Evolutionary conservation across 176 grass and related monocot species (phyloP), one percentile per base, ranked within the genome.

Genomic region (Tillandsia leiboldiana): DNA sequence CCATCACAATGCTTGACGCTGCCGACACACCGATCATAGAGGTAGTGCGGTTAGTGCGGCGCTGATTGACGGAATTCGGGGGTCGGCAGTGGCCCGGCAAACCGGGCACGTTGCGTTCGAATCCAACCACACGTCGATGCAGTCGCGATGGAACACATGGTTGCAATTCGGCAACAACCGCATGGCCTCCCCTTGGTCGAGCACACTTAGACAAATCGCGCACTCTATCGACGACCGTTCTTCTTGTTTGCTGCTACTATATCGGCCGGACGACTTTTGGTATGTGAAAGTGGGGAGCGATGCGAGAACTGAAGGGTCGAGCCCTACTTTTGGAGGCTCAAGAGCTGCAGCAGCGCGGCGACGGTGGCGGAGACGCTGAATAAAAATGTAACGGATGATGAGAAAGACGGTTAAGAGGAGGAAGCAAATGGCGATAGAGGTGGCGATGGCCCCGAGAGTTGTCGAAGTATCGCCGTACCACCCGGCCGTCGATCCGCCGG

Each of bases 81-180:
- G 49, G 12, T 72, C 22, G 42, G 81, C 79, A 47, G 66, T 71
- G 15, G 51, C 67, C 20, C 90, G 77, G 50, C 86, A 89, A 1
- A 89, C 56, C 4, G 90, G 90, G 79, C 90, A 92, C n/a, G 83
- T 76, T 0, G 80, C 81, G 22, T 66, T 71, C 72, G 82, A 78
- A 61, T 73, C 67, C 15, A 88, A 69, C 89, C 89, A 92, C 24
- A 64, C 65, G 67, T 89, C 90, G 26, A 92, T 76, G 73, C 90
- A 92, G 11, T 61, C 51, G 2, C 67, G 70, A 81, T 92, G 90
- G 74, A 88, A 92, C 9, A 67, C 63, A 62, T 92, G 90, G 20
- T 14, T 70, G 83, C 90, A 92, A 56, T 72, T 66, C 6, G 90
- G 79, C 70, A 89, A 69, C 80, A 70, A 50, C 50, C 81, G 74